phyloP scores from a whole-genome alignment of 2,329 filamentous ascomycete species.

The Peltaster fructicola region DNA sequence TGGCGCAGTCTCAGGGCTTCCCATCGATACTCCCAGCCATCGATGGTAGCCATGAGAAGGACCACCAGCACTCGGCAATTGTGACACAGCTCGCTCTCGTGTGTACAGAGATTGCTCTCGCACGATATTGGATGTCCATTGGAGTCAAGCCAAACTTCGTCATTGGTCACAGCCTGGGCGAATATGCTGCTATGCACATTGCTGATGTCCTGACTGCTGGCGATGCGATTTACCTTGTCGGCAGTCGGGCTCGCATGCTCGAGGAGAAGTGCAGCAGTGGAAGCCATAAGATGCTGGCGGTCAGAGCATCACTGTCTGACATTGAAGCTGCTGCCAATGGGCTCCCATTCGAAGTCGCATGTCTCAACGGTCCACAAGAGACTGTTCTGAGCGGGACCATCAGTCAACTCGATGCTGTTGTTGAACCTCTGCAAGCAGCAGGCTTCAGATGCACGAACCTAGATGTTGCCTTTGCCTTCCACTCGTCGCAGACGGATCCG shows the following conservation, averaged over 20 bases:
- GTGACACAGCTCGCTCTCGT: conserved; percentile 23
- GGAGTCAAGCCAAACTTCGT: conserved; percentile 13
- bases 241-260: conserved; percentile 17
- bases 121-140: conserved; percentile 12
- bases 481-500: conserved; percentile 17
- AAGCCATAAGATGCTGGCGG: conserved; percentile 15
- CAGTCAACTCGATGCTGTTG: conserved; percentile 5
- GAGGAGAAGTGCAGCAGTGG: conserved; percentile 9
- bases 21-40: conserved; percentile 14
- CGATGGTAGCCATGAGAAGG: conserved; percentile 5
- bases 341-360: conserved; percentile 9
- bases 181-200: conserved; percentile 22
- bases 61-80: conserved; percentile 6
- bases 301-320: conserved; percentile 6
- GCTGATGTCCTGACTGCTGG: conserved; percentile 19
- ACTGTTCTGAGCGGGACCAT: conserved; percentile 11
- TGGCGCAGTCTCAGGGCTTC: conserved; percentile 16
- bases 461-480: conserved; percentile 15
- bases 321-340: conserved; percentile 3
- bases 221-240: conserved; percentile 22
- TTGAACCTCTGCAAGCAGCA: conserved; percentile 2
- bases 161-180: conserved; percentile 20
- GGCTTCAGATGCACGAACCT: conserved; percentile 7
- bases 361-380: conserved; percentile 12
- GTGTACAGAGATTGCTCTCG: conserved; percentile 25